A percentile compares a stretch with the other conserved stretches of the same genome.
These are phyloP conservation scores for Colletotrichum horii DNA, from an alignment of 2,329 filamentous ascomycete species.

Conservation along the genomic window DNA sequence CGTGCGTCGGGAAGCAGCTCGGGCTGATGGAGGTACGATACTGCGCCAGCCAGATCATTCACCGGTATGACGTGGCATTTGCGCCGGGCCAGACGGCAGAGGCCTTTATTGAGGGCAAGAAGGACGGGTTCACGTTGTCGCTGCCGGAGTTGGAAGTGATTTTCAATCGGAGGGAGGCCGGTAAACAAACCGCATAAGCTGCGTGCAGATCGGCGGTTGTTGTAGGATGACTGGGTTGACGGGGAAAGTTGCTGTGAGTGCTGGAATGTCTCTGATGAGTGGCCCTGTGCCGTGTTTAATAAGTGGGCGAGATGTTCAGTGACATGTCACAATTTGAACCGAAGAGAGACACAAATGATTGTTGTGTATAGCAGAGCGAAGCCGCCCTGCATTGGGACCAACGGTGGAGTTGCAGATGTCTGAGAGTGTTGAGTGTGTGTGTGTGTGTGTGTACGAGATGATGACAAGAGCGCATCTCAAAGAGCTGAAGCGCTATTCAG, in stretches of 20 bases:
- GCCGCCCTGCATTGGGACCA: neutral
- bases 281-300: neutral
- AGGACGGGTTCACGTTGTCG: conserved; percentile 19
- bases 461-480: neutral
- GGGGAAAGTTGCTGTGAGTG: neutral
- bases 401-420: neutral
- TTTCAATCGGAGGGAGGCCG: conserved; percentile 11
- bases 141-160: conserved; percentile 16
- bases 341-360: neutral
- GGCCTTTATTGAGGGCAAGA: conserved; percentile 6
- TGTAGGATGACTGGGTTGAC: neutral
- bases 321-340: neutral
- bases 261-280: neutral
- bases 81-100: conserved; percentile 2
- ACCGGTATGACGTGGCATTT: conserved; percentile 13
- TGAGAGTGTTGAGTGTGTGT: neutral
- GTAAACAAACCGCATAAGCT: neutral
- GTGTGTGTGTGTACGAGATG: neutral
- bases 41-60: conserved; percentile 17
- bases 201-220: neutral
- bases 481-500: neutral
- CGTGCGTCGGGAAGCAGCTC: conserved; percentile 40
- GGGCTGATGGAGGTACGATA: conserved; percentile 36
- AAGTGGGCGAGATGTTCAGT: neutral
- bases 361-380: neutral